phyloP scores from a whole-genome alignment of 139 green algal species.

The Pycnococcus provasolii region DNA sequence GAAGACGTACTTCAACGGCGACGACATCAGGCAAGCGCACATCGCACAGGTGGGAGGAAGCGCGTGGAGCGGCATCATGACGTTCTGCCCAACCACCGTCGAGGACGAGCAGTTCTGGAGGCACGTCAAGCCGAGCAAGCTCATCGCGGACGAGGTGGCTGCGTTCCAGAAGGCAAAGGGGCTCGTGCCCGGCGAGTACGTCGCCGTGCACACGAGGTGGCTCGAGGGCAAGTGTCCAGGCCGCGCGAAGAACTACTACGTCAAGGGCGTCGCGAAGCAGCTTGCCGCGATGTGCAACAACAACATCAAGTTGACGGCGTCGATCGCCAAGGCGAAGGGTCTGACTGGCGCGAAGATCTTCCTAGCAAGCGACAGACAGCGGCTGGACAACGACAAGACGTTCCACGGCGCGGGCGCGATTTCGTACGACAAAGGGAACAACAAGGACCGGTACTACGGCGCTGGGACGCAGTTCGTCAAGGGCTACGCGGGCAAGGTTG shows the following conservation, averaged over 20 bases:
- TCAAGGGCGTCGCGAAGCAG: constrained; percentile 1
- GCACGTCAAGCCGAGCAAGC: neutral
- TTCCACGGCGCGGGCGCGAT: neutral
- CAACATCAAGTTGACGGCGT: constrained; percentile 2
- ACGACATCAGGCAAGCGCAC: neutral
- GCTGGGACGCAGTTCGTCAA: constrained; percentile 11
- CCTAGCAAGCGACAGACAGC: constrained; percentile 9
- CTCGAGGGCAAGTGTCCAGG: constrained; percentile 17
- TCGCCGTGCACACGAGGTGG: constrained; percentile 3
- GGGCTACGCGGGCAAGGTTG: neutral
- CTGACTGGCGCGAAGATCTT: neutral
- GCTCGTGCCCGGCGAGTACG: constrained; percentile 3
- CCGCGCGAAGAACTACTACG: constrained; percentile 13
- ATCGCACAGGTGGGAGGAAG: neutral
- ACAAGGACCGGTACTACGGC: constrained; percentile 4
- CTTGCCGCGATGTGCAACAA: constrained; percentile 11
- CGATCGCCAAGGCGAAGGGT: neutral
- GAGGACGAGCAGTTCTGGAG: constrained; percentile 11
- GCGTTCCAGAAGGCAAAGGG: constrained; percentile 4
- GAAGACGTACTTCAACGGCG: neutral
- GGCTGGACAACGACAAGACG: neutral
- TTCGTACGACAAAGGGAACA: constrained; percentile 9
- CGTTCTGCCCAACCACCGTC: neutral
- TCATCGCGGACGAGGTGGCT: constrained; percentile 11
- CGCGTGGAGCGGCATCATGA: constrained; percentile 18